phyloP scores from a whole-genome alignment of 2,329 filamentous ascomycete genomes.

The Pezicula rhizophila region DNA sequence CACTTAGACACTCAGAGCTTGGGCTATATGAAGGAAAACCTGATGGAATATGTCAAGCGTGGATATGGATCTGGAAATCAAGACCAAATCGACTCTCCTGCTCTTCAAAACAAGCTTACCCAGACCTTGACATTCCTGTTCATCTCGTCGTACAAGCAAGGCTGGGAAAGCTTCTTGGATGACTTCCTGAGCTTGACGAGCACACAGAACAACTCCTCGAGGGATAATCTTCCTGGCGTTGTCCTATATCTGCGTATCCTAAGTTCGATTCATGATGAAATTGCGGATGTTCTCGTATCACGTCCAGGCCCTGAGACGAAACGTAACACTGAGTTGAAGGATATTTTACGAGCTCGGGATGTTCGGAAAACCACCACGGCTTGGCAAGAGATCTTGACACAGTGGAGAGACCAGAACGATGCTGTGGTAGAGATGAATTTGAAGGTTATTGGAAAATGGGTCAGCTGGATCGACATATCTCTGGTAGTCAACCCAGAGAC shows the following conservation, averaged over 20 bases:
- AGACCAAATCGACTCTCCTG: conserved; percentile 59
- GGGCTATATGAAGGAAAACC: conserved; percentile 68
- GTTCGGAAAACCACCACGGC: conserved; percentile 81
- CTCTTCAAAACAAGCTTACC: conserved; percentile 93
- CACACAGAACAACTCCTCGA: conserved; percentile 48
- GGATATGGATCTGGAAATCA: conserved; percentile 58
- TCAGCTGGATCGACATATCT: conserved; percentile 97
- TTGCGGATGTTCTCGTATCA: conserved; percentile 83
- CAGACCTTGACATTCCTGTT: conserved; percentile 95
- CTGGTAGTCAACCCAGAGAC: conserved; percentile 87
- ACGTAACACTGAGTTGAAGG: conserved; percentile 84
- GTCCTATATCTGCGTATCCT: conserved; percentile 85
- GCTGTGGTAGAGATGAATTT: conserved; percentile 79
- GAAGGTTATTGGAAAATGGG: conserved; percentile 91
- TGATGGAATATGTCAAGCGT: conserved; percentile 75
- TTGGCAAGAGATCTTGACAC: conserved; percentile 84
- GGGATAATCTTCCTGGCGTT: conserved; percentile 69
- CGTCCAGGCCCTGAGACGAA: conserved; percentile 74
- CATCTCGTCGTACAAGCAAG: conserved; percentile 74
- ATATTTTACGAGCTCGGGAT: conserved; percentile 79
- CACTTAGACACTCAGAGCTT: conserved; percentile 69
- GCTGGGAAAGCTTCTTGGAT: conserved; percentile 86
- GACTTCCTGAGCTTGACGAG: conserved; percentile 77
- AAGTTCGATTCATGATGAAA: conserved; percentile 90
- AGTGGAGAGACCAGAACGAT: conserved; percentile 63